Evolutionary conservation across 345 rosid species (phyloP).

Genomic region (Eucalyptus paniculata): DNA sequence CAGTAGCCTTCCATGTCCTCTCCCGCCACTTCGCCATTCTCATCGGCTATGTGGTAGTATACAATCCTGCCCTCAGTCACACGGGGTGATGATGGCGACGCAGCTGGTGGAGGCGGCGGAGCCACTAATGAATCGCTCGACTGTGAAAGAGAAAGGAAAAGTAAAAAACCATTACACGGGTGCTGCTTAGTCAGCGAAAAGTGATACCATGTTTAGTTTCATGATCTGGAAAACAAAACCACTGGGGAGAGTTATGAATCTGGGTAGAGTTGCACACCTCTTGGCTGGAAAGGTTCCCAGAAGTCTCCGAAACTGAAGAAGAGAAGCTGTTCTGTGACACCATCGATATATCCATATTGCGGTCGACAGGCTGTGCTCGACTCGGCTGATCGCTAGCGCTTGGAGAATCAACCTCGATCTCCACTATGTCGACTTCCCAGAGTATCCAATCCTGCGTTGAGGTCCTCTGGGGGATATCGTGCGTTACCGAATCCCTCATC

Average conservation of each 20-base stretch:
- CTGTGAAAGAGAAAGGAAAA: constrained; percentile 15
- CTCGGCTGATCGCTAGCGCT: neutral
- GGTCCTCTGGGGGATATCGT: constrained; percentile 52
- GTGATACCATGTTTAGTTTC: neutral
- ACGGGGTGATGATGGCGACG: neutral
- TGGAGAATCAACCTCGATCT: constrained; percentile 11
- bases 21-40: constrained; percentile 57
- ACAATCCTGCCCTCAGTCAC: constrained; percentile 60
- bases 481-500: constrained; percentile 71
- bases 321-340: constrained; percentile 16
- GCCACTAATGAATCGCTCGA: constrained; percentile 41
- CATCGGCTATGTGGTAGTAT: constrained; percentile 71
- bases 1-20: constrained; percentile 32
- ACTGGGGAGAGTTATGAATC: constrained; percentile 1
- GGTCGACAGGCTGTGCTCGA: neutral
- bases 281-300: constrained; percentile 38
- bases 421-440: constrained; percentile 69
- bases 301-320: constrained; percentile 15
- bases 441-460: constrained; percentile 55
- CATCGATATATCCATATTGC: neutral
- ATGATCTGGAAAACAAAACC: neutral
- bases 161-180: neutral
- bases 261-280: constrained; percentile 23
- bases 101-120: constrained; percentile 40
- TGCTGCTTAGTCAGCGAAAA: neutral